Conservation (phyloP, 495 filamentous ascomycete species). For the Paragyromitra xinjiangensis region DNA sequence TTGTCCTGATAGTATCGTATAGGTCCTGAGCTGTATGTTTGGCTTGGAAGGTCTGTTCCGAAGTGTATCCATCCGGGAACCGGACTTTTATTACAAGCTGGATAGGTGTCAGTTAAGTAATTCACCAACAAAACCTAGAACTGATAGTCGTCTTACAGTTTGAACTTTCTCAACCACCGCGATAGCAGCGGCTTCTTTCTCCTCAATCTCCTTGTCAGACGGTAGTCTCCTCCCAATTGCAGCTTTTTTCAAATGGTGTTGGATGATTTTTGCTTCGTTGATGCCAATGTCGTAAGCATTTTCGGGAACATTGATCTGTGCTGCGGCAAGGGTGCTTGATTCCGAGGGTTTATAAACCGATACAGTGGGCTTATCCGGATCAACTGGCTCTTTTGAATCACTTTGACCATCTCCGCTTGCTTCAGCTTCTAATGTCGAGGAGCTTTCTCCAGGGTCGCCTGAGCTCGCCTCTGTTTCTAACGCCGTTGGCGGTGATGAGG, state of each 20-base stretch:
- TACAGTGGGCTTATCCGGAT: conserved; percentile 64
- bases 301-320: conserved; percentile 65
- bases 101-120: conserved; percentile 19
- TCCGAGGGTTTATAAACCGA: conserved; percentile 79
- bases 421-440: conserved; percentile 10
- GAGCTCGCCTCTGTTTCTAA: neutral
- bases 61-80: conserved; percentile 76
- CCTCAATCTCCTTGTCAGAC: conserved; percentile 73
- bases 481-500: neutral
- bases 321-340: conserved; percentile 76
- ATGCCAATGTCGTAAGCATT: conserved; percentile 83
- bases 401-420: conserved; percentile 7
- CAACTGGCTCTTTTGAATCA: conserved; percentile 22
- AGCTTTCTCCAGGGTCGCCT: neutral
- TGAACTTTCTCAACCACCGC: conserved; percentile 71
- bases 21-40: conserved; percentile 57
- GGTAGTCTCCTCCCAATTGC: conserved; percentile 74
- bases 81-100: conserved; percentile 77
- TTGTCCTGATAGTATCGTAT: conserved; percentile 51
- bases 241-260: conserved; percentile 71
- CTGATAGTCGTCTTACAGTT: conserved; percentile 57
- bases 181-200: conserved; percentile 66
- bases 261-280: conserved; percentile 83
- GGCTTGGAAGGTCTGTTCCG: conserved; percentile 51
- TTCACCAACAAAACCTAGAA: neutral